Base-by-base conservation (phyloP, 1,139 yeast species). In the Zygosaccharomyces pseudobailii region DNA sequence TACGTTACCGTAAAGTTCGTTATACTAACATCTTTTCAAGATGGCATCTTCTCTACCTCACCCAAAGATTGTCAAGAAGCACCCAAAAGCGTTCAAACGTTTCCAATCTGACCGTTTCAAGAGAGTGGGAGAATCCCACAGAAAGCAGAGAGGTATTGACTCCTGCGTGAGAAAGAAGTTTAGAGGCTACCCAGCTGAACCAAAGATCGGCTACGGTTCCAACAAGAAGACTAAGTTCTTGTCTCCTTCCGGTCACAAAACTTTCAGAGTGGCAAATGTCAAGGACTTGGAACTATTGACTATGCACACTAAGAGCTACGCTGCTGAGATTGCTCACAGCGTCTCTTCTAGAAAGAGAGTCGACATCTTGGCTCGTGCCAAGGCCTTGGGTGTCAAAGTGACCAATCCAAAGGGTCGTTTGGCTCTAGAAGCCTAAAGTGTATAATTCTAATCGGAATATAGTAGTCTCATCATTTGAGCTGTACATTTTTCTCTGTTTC, bases 131-230 rank as follows among this genome's bases (percentile, higher is more conserved):
- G 97, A 88, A 79, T 85, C 84, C 84, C 94, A 98, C 98, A 92
- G 99, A 88, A 92, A 92, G 82, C 98, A 94, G 81, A 92, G 90
- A 88, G 99, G 99, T 92, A 94, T 94, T 73, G 99, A 94, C 83
- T 90, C 97, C 69, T 84, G 90, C 80, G 97, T 90, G 75, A 90
- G 97, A 84, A 90, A 97, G 84, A 88, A 97, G 82, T 94, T 92
- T 95, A 88, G 97, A 85, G 98, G 98, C 72, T 85, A 94, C 78
- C 87, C 92, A 73, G 82, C 92, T 71, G 95, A 90, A 84, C 99
- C 99, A 82, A 90, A 87, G 82, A 90, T 94, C 71, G 99, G 99
- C 81, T 94, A 87, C 83, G 97, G 98, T 78, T 89, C 97, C 69
- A 89, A 92, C 96, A 92, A 89, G 83, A 88, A 84, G 83, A 92